Percentiles rank a stretch among this genome's conserved stretches.
phyloP scores from a whole-genome alignment of 140 eudicot species.

The Bidens hawaiensis region DNA sequence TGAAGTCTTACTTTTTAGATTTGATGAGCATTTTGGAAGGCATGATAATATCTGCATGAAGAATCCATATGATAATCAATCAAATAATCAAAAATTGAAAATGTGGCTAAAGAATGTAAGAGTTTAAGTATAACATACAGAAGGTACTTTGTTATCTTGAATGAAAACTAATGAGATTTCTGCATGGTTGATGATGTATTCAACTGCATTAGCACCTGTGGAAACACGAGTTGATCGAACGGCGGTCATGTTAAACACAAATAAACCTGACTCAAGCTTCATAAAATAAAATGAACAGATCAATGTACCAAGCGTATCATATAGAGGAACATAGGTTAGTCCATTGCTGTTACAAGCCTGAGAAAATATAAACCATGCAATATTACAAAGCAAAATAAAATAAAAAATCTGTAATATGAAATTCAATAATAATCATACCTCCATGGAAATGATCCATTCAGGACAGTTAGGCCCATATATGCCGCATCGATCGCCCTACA shows the following conservation, averaged over 20 bases:
- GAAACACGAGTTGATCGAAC: conserved; percentile 6
- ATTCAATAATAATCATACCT: conserved; percentile 58
- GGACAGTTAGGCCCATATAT: conserved; percentile 91
- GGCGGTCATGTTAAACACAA: neutral
- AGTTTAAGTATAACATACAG: conserved; percentile 46
- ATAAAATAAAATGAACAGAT: neutral
- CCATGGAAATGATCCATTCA: conserved; percentile 93
- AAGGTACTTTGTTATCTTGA: conserved; percentile 74
- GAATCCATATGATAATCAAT: neutral
- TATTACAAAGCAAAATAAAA: no score
- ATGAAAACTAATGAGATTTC: conserved; percentile 84
- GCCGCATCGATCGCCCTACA: conserved; percentile 84
- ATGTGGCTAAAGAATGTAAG: conserved; percentile 7
- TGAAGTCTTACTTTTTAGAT: conserved; percentile 64
- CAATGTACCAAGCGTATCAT: conserved; percentile 81
- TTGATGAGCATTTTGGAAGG: conserved; percentile 54
- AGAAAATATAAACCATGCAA: neutral
- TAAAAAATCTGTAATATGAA: no score
- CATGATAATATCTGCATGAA: conserved; percentile 68
- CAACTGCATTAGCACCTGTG: conserved; percentile 92
- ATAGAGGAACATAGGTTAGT: conserved; percentile 76
- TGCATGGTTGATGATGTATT: conserved; percentile 92
- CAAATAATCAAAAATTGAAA: neutral
- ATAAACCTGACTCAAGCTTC: neutral
- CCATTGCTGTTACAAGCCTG: conserved; percentile 95